These are phyloP conservation scores for Xylaria multiplex DNA, from an alignment of 2,329 filamentous ascomycete genomes.

Conservation along the genomic window DNA sequence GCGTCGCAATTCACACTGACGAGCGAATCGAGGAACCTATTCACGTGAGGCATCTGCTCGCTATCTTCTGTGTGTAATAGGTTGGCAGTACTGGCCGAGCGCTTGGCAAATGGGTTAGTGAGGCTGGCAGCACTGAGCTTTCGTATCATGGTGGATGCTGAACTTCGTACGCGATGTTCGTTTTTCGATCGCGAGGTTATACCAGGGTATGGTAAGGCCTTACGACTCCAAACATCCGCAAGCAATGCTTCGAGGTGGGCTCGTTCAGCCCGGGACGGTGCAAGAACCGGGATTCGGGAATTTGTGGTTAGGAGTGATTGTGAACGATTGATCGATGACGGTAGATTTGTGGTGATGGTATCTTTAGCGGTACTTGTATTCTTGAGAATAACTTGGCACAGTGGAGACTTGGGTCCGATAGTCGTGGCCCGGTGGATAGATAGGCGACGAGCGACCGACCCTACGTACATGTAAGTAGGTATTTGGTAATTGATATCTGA, in stretches of 20 bases:
- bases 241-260: slow-evolving; percentile 79
- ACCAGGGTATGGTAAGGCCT: slow-evolving; percentile 82
- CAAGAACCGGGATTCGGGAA: slow-evolving; percentile 73
- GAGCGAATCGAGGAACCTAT: slow-evolving; percentile 41
- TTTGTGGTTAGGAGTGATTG: slow-evolving; percentile 80
- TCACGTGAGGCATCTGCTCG: slow-evolving; percentile 38
- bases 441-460: slow-evolving; percentile 71
- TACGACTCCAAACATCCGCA: slow-evolving; percentile 84
- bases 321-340: slow-evolving; percentile 75
- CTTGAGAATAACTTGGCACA: slow-evolving; percentile 84
- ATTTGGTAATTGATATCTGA: neutral
- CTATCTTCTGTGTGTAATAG: slow-evolving; percentile 49
- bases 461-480: slow-evolving; percentile 49
- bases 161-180: slow-evolving; percentile 78
- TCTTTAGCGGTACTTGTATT: slow-evolving; percentile 80
- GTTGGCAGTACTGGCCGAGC: slow-evolving; percentile 67
- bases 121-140: slow-evolving; percentile 87
- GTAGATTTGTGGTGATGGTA: slow-evolving; percentile 54
- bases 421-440: slow-evolving; percentile 84
- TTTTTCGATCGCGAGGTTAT: slow-evolving; percentile 74
- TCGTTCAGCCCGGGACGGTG: slow-evolving; percentile 78
- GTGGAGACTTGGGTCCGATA: slow-evolving; percentile 72
- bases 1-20: slow-evolving; percentile 41
- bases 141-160: slow-evolving; percentile 87
- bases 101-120: slow-evolving; percentile 77